These are phyloP conservation scores for Aaosphaeria pasadenensis DNA, from an alignment of 2,329 filamentous ascomycete species.

Conservation along the genomic window DNA sequence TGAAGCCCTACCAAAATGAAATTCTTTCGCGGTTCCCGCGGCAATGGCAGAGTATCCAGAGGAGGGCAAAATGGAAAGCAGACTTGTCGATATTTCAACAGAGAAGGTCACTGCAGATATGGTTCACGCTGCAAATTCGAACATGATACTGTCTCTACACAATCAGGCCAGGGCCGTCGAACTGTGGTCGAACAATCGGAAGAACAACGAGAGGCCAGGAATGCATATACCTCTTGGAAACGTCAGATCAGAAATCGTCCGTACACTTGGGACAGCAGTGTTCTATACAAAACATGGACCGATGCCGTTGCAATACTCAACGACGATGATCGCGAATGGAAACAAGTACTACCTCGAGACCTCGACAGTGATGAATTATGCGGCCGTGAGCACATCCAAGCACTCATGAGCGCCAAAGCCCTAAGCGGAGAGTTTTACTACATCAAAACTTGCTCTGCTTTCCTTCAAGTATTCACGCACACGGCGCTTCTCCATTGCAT, in stretches of 20 bases:
- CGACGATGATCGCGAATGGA: conserved; percentile 23
- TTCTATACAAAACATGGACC: conserved; percentile 23
- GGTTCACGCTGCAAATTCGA: no score
- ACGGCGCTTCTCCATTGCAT: conserved; percentile 30
- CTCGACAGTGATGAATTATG: conserved; percentile 22
- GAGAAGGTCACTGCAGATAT: no score
- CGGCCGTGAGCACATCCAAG: conserved; percentile 26
- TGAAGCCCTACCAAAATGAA: no score
- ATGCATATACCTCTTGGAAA: conserved; percentile 27
- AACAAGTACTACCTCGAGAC: conserved; percentile 29
- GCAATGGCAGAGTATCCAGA: no score
- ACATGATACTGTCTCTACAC: no score
- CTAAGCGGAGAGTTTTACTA: conserved; percentile 2
- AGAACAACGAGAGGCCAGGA: conserved; percentile 15
- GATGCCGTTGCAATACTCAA: conserved; percentile 25
- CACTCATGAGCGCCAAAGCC: conserved; percentile 13
- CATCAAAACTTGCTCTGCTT: conserved; percentile 7
- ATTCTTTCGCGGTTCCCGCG: no score
- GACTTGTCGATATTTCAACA: no score
- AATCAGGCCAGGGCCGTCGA: no score
- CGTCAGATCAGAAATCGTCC: conserved; percentile 16
- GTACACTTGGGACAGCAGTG: conserved; percentile 9
- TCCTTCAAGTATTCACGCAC: conserved; percentile 33
- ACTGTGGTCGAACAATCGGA: no score
- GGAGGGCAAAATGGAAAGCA: no score